phyloP scores from a whole-genome alignment of 805 yeast genomes.

The Suhomyces faveliae region DNA sequence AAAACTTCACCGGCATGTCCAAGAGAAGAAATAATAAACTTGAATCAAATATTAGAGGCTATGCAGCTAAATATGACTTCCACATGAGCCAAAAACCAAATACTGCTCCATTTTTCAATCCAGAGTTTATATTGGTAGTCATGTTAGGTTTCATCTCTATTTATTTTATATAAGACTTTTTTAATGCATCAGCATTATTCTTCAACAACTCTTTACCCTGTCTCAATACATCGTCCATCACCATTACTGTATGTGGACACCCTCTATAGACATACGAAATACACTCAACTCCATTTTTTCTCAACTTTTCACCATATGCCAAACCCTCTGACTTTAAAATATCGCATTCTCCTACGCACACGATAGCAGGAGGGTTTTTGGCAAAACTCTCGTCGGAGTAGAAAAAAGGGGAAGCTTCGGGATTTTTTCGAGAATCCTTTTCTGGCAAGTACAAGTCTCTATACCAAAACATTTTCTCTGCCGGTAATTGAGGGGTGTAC shows the following conservation, averaged over 20 bases:
- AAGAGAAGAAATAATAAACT: too few relatives aligned
- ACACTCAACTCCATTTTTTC: conserved; percentile 34
- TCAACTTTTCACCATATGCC: conserved; percentile 39
- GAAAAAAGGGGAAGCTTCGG: conserved; percentile 42
- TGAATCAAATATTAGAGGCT: too few relatives aligned
- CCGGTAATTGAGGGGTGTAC: conserved; percentile 44
- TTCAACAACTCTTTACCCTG: conserved; percentile 33
- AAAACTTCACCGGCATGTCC: too few relatives aligned
- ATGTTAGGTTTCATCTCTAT: too few relatives aligned
- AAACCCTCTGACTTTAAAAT: conserved; percentile 45
- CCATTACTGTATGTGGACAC: conserved; percentile 50
- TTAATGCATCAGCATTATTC: conserved; percentile 31
- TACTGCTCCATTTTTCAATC: too few relatives aligned
- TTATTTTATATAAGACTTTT: conserved; percentile 11
- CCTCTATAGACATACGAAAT: conserved; percentile 38
- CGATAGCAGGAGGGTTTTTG: conserved; percentile 39
- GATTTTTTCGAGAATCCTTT: conserved; percentile 22
- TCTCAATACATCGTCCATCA: conserved; percentile 40
- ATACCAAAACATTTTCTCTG: conserved; percentile 47
- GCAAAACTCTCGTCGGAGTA: conserved; percentile 39
- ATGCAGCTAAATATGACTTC: too few relatives aligned
- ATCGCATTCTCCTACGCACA: conserved; percentile 46
- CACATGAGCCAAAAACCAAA: too few relatives aligned
- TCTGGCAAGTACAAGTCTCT: conserved; percentile 40
- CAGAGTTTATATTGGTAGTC: too few relatives aligned